These are phyloP conservation scores for Saccharomyces jurei DNA, from an alignment of 805 yeast species.

Conservation along the genomic window DNA sequence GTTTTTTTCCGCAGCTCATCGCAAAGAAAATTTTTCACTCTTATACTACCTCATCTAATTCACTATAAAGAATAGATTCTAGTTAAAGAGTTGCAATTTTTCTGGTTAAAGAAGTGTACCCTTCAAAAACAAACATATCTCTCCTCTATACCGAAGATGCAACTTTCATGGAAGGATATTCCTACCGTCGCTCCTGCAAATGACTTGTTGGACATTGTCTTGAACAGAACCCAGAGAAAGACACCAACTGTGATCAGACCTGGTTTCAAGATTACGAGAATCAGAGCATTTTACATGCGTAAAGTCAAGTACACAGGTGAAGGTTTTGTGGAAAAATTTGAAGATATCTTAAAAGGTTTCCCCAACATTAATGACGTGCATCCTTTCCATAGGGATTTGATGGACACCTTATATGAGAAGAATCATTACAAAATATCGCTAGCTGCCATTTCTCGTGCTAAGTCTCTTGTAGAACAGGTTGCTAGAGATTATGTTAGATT, in stretches of 20 bases:
- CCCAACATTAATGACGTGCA: conserved; percentile 96
- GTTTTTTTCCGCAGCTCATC: neutral
- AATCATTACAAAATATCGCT: conserved; percentile 95
- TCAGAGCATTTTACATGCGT: conserved; percentile 95
- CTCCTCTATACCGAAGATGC: conserved; percentile 45
- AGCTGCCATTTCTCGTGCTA: conserved; percentile 91
- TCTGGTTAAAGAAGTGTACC: neutral
- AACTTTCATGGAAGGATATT: conserved; percentile 96
- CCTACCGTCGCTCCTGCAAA: conserved; percentile 89
- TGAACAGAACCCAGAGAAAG: conserved; percentile 95
- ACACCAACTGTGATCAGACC: conserved; percentile 98
- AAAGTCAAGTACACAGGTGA: conserved; percentile 94
- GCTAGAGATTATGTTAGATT: conserved; percentile 91
- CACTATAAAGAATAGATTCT: neutral
- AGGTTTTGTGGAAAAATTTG: conserved; percentile 89
- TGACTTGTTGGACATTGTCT: conserved; percentile 91
- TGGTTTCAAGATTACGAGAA: conserved; percentile 93
- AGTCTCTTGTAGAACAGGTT: conserved; percentile 89
- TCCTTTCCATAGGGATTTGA: conserved; percentile 95
- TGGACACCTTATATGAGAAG: conserved; percentile 96
- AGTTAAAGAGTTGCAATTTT: neutral
- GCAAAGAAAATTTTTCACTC: neutral
- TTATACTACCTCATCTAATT: neutral
- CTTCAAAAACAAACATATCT: neutral
- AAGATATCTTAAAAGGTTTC: conserved; percentile 76